phyloP scores from a whole-genome alignment of 1,284 basidiomycete genomes.

The Bondarzewia mesenterica region DNA sequence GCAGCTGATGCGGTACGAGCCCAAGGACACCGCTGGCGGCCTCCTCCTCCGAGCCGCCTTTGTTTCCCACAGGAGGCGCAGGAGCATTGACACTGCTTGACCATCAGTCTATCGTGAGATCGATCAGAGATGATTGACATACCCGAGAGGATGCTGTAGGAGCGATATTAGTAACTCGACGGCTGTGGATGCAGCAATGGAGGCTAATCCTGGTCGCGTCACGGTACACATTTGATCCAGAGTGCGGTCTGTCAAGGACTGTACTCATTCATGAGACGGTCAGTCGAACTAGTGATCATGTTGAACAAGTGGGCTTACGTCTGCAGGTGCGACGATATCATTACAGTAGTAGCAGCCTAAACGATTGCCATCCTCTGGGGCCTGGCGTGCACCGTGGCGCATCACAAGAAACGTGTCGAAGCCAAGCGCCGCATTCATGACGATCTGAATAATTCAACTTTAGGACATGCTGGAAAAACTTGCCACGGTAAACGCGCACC shows the following conservation, averaged over 20 bases:
- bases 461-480: background rate
- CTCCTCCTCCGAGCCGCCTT: slow-evolving; percentile 20
- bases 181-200: slow-evolving; percentile 85
- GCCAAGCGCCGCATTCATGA: slow-evolving; percentile 92
- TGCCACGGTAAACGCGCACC: slow-evolving; percentile 31
- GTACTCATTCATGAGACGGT: slow-evolving; percentile 3
- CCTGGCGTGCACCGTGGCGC: slow-evolving; percentile 78
- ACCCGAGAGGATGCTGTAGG: slow-evolving; percentile 88
- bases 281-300: background rate
- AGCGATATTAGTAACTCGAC: slow-evolving; percentile 90
- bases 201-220: slow-evolving; percentile 90
- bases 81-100: slow-evolving; percentile 52
- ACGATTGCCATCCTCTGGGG: slow-evolving; percentile 24
- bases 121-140: slow-evolving; percentile 16
- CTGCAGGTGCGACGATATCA: slow-evolving; percentile 92
- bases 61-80: slow-evolving; percentile 44
- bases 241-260: slow-evolving; percentile 92
- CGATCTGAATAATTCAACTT: slow-evolving; percentile 44
- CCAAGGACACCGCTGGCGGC: slow-evolving; percentile 61
- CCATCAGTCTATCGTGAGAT: background rate
- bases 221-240: slow-evolving; percentile 99
- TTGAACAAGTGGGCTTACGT: slow-evolving; percentile 46
- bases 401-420: slow-evolving; percentile 97
- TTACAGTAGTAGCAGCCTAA: slow-evolving; percentile 98
- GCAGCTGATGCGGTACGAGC: slow-evolving; percentile 87